These are phyloP conservation scores for Kodamaea derodonti DNA, from an alignment of 1,139 yeast species.

Conservation along the genomic window DNA sequence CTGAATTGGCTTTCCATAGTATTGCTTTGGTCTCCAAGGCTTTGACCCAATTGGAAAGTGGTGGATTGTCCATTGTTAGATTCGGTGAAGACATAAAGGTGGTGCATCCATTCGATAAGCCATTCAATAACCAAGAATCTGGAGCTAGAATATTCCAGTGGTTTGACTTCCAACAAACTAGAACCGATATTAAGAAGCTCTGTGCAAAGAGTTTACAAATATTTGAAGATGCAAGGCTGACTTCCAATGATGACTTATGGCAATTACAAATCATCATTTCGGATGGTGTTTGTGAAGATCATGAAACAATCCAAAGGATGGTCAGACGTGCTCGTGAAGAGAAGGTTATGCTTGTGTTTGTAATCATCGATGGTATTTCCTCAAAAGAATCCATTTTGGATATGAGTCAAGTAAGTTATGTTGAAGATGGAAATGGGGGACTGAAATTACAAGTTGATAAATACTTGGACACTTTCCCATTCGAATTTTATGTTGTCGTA, in stretches of 20 bases:
- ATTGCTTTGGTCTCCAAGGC: slow-evolving; percentile 94
- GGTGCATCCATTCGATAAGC: slow-evolving; percentile 86
- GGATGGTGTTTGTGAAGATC: slow-evolving; percentile 97
- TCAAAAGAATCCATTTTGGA: slow-evolving; percentile 85
- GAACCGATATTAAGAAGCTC: slow-evolving; percentile 77
- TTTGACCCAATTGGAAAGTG: slow-evolving; percentile 88
- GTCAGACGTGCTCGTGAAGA: slow-evolving; percentile 92
- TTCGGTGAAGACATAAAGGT: slow-evolving; percentile 84
- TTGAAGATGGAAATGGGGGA: slow-evolving; percentile 63
- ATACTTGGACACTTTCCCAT: slow-evolving; percentile 92
- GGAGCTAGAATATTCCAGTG: slow-evolving; percentile 84
- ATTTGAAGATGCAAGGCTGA: slow-evolving; percentile 65
- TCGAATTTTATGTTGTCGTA: slow-evolving; percentile 93
- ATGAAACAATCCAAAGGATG: slow-evolving; percentile 71
- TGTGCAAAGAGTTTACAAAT: slow-evolving; percentile 69
- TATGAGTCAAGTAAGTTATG: slow-evolving; percentile 88
- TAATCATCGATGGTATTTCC: slow-evolving; percentile 85
- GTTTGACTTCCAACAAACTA: slow-evolving; percentile 87
- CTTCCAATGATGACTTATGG: slow-evolving; percentile 71
- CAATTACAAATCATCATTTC: slow-evolving; percentile 88
- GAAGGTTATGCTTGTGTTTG: slow-evolving; percentile 92
- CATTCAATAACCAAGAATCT: slow-evolving; percentile 69
- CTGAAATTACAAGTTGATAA: slow-evolving; percentile 73
- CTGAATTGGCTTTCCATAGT: slow-evolving; percentile 88
- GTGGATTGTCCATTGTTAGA: slow-evolving; percentile 84